Conservation (phyloP, 106 monocot species). For the Amphibolis antarctica region DNA sequence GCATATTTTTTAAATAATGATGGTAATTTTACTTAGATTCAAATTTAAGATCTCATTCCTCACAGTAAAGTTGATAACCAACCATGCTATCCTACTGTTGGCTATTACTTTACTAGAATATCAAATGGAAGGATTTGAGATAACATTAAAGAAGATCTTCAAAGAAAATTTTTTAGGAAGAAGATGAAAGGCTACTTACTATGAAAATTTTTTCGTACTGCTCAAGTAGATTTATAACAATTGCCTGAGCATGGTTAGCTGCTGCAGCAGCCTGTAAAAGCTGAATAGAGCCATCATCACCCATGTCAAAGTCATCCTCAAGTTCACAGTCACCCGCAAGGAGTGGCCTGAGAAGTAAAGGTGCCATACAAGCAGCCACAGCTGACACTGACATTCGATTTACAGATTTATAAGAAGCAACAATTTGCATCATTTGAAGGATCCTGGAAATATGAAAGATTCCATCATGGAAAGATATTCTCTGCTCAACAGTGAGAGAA, state of each 20-base stretch:
- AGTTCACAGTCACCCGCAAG: constrained; percentile 92
- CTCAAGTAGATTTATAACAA: constrained; percentile 78
- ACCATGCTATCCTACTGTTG: no score
- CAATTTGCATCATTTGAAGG: constrained; percentile 74
- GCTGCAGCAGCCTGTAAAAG: constrained; percentile 96
- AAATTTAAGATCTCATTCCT: no score
- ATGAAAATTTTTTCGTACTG: constrained; percentile 74
- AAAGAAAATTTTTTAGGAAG: no score
- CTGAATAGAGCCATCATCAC: constrained; percentile 79
- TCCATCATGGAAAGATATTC: no score
- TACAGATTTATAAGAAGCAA: constrained; percentile 58
- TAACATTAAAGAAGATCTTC: no score
- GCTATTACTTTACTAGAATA: no score
- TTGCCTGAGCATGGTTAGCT: constrained; percentile 96
- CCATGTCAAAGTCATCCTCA: constrained; percentile 58
- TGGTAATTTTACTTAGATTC: no score
- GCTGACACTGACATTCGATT: constrained; percentile 81
- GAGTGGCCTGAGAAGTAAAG: constrained; percentile 88
- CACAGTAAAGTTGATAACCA: no score
- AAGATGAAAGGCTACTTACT: constrained; percentile 29
- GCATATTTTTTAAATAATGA: no score
- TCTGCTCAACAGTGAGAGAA: neutral
- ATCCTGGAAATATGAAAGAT: constrained; percentile 37
- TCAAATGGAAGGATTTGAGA: neutral
- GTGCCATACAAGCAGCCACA: constrained; percentile 96